Evolutionary conservation across 108 stramenopile species (phyloP).

Genomic region (Cyclotella kingstonii): DNA sequence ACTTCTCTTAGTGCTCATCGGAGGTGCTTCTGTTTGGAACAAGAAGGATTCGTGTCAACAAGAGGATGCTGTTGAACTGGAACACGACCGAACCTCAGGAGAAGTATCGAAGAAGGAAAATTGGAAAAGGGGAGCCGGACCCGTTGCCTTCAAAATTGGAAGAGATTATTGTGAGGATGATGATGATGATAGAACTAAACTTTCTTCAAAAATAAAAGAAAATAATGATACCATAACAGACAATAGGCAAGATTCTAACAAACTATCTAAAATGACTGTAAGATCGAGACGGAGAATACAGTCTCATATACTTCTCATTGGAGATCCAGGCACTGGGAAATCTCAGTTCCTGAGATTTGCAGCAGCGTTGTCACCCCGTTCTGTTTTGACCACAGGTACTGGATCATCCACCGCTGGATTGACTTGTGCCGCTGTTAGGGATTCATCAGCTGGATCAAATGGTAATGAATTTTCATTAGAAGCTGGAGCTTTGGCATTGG

Average conservation of each 20-base stretch:
- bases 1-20: constrained; percentile 89
- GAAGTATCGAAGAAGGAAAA: constrained; percentile 4
- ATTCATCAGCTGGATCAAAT: constrained; percentile 47
- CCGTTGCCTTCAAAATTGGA: constrained; percentile 56
- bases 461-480: constrained; percentile 93
- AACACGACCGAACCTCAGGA: constrained; percentile 2
- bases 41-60: background rate
- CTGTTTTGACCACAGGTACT: constrained; percentile 95
- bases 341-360: constrained; percentile 95
- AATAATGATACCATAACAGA: constrained; percentile 5
- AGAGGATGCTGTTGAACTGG: constrained; percentile 20
- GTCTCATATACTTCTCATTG: constrained; percentile 88
- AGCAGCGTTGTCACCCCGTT: constrained; percentile 84
- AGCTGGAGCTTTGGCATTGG: constrained; percentile 96
- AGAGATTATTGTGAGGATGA: constrained; percentile 32
- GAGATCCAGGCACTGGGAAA: constrained; percentile 86
- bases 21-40: constrained; percentile 72
- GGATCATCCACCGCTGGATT: constrained; percentile 98
- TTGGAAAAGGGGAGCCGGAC: constrained; percentile 19
- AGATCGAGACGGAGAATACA: constrained; percentile 69
- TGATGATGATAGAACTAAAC: constrained; percentile 14
- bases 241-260: constrained; percentile 9
- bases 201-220: constrained; percentile 3
- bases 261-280: constrained; percentile 34
- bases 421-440: constrained; percentile 96